phyloP scores from a whole-genome alignment of 768 basidiomycete genomes.

The Fomitopsis pulvina region DNA sequence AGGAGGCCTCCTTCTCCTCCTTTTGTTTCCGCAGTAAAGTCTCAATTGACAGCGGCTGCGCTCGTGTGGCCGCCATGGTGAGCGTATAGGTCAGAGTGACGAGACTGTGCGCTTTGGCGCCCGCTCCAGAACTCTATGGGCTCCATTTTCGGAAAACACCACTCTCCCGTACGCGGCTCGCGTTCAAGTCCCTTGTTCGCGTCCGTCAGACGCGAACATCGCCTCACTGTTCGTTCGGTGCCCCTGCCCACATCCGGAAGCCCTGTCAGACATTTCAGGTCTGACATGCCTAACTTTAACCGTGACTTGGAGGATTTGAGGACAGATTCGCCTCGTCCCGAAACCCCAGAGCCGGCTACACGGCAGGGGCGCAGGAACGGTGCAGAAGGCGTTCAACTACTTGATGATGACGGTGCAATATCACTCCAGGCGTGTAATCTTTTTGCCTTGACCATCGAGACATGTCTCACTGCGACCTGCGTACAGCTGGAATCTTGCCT shows the following conservation, averaged over 20 bases:
- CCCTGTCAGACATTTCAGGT: neutral
- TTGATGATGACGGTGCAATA: slow-evolving; percentile 67
- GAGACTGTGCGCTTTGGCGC: too few relatives aligned
- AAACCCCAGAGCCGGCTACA: slow-evolving; percentile 57
- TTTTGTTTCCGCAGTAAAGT: slow-evolving; percentile 80
- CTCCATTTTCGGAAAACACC: neutral
- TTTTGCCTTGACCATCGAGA: neutral
- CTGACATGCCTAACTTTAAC: slow-evolving; percentile 12
- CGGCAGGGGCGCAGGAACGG: slow-evolving; percentile 52
- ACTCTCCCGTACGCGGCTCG: neutral
- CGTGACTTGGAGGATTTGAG: slow-evolving; percentile 19
- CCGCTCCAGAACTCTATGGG: too few relatives aligned
- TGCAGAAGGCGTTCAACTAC: slow-evolving; percentile 42
- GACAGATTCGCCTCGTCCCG: slow-evolving; percentile 42
- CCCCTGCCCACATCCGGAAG: neutral
- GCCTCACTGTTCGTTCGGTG: neutral
- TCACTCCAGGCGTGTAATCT: slow-evolving; percentile 46
- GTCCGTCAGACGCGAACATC: neutral
- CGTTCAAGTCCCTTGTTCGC: neutral
- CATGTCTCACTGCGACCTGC: neutral
- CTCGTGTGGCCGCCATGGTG: slow-evolving; percentile 37
- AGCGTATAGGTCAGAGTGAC: too few relatives aligned
- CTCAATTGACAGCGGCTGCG: slow-evolving; percentile 86
- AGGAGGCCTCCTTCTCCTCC: slow-evolving; percentile 81
- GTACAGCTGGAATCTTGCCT: slow-evolving; percentile 60